Base-by-base conservation (phyloP, 345 rosid genomes). In the Raphanus raphanistrum region DNA sequence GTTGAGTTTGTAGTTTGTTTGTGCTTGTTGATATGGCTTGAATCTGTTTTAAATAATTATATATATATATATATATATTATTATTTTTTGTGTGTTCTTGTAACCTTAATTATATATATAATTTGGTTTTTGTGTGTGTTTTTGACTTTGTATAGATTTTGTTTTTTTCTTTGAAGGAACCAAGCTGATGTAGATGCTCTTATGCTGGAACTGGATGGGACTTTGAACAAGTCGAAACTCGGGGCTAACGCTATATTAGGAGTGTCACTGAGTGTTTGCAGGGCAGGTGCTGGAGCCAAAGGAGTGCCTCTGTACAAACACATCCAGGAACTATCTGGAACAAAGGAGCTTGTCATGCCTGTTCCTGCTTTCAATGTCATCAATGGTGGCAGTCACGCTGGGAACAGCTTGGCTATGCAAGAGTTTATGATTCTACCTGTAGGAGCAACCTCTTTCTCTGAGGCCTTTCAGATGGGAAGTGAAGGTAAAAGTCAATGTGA, bases 341-440 rank as follows among this genome's bases (percentile, higher is more conserved):
- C 97, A 8, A 89, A 89, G 84, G 99, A 96, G 84, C 98, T 93
- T 26, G 99, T 96, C 3, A 91, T 93, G 94, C 97, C 97, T 0
- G 97, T 96, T 79, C 99, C 99, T 6, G 99, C 98, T 43, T 93
- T 89, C 36, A 93, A 93, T 82, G 99, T 96, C 60, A 91, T 93
- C 58, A 93, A 96, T 84, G 99, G 98, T 70, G 97, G 99, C 6
- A 90, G 93, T 81, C 99, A 93, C 76, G 99, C 98, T 12, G 97
- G 98, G 73, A 96, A 96, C 78, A 93, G 92, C 82, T 85, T 95
- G 81, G 99, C 99, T 59, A 92, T 96, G 98, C 98, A 96, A 76
- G 98, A 95, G 84, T 95, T 95, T 77, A 95, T 93, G 99, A 90
- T 93, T 50, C 73, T 95, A 29, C 98, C 99, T 1, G 97, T 95